These are phyloP conservation scores for Flaveria trinervia DNA, from an alignment of 129 eudicot genomes.

Conservation along the genomic window DNA sequence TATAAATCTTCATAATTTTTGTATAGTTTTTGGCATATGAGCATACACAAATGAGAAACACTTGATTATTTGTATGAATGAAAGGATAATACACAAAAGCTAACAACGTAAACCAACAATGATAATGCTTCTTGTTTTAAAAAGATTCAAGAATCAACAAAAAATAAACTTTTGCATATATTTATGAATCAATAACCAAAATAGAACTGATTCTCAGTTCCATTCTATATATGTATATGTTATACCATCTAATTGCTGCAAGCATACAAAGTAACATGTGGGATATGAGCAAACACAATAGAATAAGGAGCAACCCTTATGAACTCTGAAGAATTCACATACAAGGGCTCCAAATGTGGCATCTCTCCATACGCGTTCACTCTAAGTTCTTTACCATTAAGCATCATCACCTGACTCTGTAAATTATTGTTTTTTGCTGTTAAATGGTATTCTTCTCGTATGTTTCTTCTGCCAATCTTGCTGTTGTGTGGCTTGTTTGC, in stretches of 20 bases:
- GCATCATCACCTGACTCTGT: conserved; percentile 80
- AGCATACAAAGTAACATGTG: conserved; percentile 57
- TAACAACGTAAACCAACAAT: conserved; percentile 6
- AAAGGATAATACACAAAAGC: background rate
- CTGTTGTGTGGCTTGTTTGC: conserved; percentile 20
- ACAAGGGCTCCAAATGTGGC: conserved; percentile 57
- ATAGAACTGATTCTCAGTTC: conserved; percentile 48
- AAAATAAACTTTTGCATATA: background rate
- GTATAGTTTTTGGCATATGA: background rate
- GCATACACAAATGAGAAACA: background rate
- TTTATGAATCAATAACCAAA: conserved; percentile 32
- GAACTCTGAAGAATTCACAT: conserved; percentile 57
- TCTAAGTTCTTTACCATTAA: conserved; percentile 57
- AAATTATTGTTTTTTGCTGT: conserved; percentile 65
- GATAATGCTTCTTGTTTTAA: conserved; percentile 18
- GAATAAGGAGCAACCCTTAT: conserved; percentile 66
- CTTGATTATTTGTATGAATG: background rate
- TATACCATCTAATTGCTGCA: conserved; percentile 42
- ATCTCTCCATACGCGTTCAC: conserved; percentile 53
- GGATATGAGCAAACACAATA: conserved; percentile 73
- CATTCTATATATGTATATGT: conserved; percentile 23
- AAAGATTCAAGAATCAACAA: background rate
- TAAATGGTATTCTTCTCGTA: conserved; percentile 79
- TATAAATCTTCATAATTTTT: conserved; percentile 10
- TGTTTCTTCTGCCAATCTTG: conserved; percentile 20